Evolutionary conservation across 352 stramenopile genomes (phyloP), one percentile per base, ranked within the genome.

Genomic region (Globisporangium polare): DNA sequence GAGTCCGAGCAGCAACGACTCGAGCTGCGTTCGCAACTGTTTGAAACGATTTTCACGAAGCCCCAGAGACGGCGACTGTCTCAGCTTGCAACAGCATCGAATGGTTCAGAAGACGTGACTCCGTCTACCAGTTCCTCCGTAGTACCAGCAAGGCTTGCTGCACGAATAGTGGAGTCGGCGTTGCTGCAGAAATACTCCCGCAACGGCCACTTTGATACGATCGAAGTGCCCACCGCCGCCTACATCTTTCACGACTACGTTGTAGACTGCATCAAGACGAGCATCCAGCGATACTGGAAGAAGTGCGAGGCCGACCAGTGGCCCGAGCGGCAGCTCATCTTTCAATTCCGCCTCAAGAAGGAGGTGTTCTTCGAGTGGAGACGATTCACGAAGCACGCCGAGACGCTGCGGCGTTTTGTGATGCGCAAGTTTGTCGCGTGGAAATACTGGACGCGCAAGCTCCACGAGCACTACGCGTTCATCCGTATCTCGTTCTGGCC

Each of bases 121-220:
- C 33, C 4, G 43, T 13, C 54, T 26, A 13, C 18, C 1, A 39
- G 24, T 24, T 12, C 35, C 27, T 54, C 42, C 10, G 49, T 22
- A 27, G 35, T 83, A 43, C 75, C 78, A 1, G 60, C 74, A 2
- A 83, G 80, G 49, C 63, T 88, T 9, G 77, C 67, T 47, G 54
- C 87, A 2, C 78, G 76, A 20, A 47, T 78, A 6, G 61, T 92
- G 6, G 71, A 78, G 10, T 84, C 83, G 0, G 76, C 75, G 24
- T 60, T 94, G 59, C 68, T 94, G 10, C 83, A 91, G 49, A 91
- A 89, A 50, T 94, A 88, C 52, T 89, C 83, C 0, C 78, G 85
- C 42, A 92, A 94, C 58, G 79, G 83, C 3, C 81, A 91, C 63
- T 89, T 94, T 51, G 85, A 90, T 35, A 73, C 69, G 45, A 69